A percentile compares a stretch with the other conserved stretches of the same genome.
Conservation (phyloP, 2,329 filamentous ascomycete genomes). For the Fusarium sp. region DNA sequence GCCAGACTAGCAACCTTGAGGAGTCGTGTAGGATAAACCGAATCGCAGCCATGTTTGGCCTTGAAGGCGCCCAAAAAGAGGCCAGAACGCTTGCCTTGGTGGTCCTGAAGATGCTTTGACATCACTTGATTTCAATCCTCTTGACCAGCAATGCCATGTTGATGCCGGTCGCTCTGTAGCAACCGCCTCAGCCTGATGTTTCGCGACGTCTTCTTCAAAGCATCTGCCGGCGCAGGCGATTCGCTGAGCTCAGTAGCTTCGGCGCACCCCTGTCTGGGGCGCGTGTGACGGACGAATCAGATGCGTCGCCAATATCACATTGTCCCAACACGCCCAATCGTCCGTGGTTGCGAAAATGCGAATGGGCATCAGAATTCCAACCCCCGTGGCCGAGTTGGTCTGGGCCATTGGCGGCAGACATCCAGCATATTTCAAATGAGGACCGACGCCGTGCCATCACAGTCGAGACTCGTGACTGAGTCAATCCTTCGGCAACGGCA, state of each 20-base stretch:
- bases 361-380: conserved; percentile 39
- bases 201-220: conserved; percentile 15
- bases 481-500: background rate
- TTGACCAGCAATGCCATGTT: conserved; percentile 8
- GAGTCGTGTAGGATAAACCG: background rate
- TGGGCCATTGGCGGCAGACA: conserved; percentile 42
- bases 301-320: conserved; percentile 45
- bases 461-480: conserved; percentile 22
- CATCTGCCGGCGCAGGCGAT: conserved; percentile 18
- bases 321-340: conserved; percentile 39
- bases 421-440: conserved; percentile 9
- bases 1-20: background rate
- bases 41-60: background rate
- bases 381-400: conserved; percentile 42
- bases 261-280: conserved; percentile 27
- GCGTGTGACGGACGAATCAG: conserved; percentile 41
- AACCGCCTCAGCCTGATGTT: conserved; percentile 31
- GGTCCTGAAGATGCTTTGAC: background rate
- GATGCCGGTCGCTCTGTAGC: conserved; percentile 5
- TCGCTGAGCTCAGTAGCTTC: conserved; percentile 34
- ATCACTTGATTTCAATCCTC: conserved; percentile 30
- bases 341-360: conserved; percentile 25
- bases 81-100: background rate
- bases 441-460: conserved; percentile 5
- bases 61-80: background rate